A percentile compares a stretch with the other conserved stretches of the same genome.
Evolutionary conservation across 1,284 basidiomycete genomes (phyloP).

Genomic region (Apiotrichum porosum): DNA sequence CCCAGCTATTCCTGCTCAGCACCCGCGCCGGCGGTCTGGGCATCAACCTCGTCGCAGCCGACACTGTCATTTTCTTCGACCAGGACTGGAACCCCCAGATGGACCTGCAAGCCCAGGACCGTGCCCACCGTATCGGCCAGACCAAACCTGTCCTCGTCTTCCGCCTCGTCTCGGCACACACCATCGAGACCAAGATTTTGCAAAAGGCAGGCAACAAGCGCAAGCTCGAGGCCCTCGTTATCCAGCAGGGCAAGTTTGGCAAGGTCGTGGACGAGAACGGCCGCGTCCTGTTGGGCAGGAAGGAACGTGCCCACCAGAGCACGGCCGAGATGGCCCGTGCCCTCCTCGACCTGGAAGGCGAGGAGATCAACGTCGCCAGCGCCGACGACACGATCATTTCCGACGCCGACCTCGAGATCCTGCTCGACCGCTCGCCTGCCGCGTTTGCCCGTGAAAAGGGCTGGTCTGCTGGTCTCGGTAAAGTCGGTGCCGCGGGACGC

Average conservation of each 20-base stretch:
- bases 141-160: conserved; percentile 82
- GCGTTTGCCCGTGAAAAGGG: conserved; percentile 76
- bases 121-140: conserved; percentile 93
- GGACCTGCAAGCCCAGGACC: conserved; percentile 93
- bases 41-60: conserved; percentile 87
- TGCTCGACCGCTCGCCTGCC: conserved; percentile 74
- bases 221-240: conserved; percentile 87
- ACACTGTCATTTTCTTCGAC: conserved; percentile 92
- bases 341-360: conserved; percentile 73
- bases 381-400: conserved; percentile 72
- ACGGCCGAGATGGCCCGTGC: conserved; percentile 77
- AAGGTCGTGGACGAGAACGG: conserved; percentile 56
- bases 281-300: conserved; percentile 50
- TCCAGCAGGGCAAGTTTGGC: conserved; percentile 80
- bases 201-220: conserved; percentile 80
- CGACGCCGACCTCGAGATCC: conserved; percentile 69
- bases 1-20: conserved; percentile 79
- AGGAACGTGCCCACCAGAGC: conserved; percentile 34
- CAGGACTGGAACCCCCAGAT: conserved; percentile 96
- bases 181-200: conserved; percentile 87
- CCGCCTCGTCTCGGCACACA: conserved; percentile 78
- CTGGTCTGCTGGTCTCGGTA: conserved; percentile 55
- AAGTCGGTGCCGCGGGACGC: conserved; percentile 32
- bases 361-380: conserved; percentile 81
- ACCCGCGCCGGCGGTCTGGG: conserved; percentile 89